Evolutionary conservation across 352 stramenopile species (phyloP), one percentile per base, ranked within the genome.

Genomic region (Pythium chondricola): DNA sequence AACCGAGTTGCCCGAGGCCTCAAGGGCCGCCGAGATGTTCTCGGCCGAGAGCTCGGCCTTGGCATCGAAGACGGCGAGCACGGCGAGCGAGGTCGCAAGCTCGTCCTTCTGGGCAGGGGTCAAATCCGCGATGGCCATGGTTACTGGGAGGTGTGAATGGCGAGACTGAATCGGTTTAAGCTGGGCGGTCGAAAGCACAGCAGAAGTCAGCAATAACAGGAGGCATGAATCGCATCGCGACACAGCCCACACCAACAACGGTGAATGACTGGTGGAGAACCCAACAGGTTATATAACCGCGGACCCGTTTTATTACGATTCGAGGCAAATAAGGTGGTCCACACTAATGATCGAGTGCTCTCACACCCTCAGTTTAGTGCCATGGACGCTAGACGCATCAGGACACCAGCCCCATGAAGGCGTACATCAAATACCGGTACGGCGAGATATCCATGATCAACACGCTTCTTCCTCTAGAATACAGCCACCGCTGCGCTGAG

Each of bases 101-200:
- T 94, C 83, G 61, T 94, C 74, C 71, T 86, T 89, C 61, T 92
- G 76, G 69, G 59, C 74, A 56, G 72, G 75, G 68, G 67, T 86
- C 43, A 92, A 67, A 55, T 89, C 75, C 65, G 78, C 77, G 77
- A 92, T 88, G 61, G 74, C 81, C 77, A 89, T 92, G 74, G 65
- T 84, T 58, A 65, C 60, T 71, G 68, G 74, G 66, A 72, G 71
- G 69, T 67, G 59, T 30, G 67, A 81, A 71, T 62, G 58, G 57
- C 41, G 58, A 71, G 65, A 81, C 79, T 91, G 79, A 91, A 83
- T 91, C 79, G 73, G 63, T 82, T 91, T 88, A 91, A 91, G 79
- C 79, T 82, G 55, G 57, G 61, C 50, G 41, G 25, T 45, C 32
- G 41, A 54, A 22, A 36, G 53, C 53, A 58, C 59, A 69, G 74